Evolutionary conservation across 2,329 filamentous ascomycete genomes (phyloP), one percentile per base, ranked within the genome.

Genomic region (Incumbomyces delicatus): DNA sequence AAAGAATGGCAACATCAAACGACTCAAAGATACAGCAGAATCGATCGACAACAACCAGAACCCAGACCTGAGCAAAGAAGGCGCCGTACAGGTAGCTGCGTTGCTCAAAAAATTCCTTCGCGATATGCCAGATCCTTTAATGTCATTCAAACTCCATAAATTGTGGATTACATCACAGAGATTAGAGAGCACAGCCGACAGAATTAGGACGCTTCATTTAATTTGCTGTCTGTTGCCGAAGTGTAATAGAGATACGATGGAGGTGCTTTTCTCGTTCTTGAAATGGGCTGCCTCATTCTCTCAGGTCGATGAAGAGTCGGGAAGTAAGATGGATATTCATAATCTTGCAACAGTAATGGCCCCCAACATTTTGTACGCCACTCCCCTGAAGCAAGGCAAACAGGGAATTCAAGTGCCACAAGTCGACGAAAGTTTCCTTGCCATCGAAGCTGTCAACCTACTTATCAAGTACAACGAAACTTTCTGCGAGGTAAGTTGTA

Each of bases 261-360:
- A 98, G 66, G 88, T 98, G 35, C 68, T 98, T 1, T 96, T 95
- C 68, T 85, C 82, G 42, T 98, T 98, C 74, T 75, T 98, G 39
- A 95, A 95, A 60, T 98, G 92, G 90, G 87, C 89, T 4, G 88
- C 89, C 3, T 95, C 89, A 1, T 98, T 98, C 71, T 90, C 94
- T 52, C 89, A 95, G 61, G 82, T 98, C 12, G 92, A 98, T 58
- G 92, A 98, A 60, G 92, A 98, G 63, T 85, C 85, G 17, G 92
- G 92, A 20, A 95, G 90, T 57, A 95, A 96, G 74, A 98, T 98
- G 92, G 92, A 98, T 63, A 85, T 94, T 44, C 88, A 94, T 70
- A 98, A 98, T 61, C 76, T 98, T 53, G 87, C 92, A 2, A 96
- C 94, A 2, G 92, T 98, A 53, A 95, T 98, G 65, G 89, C 90